A percentile compares a stretch with the other conserved stretches of the same genome.
Evolutionary conservation across 768 basidiomycete species (phyloP).

Genomic region (Chalciporus piperatus): DNA sequence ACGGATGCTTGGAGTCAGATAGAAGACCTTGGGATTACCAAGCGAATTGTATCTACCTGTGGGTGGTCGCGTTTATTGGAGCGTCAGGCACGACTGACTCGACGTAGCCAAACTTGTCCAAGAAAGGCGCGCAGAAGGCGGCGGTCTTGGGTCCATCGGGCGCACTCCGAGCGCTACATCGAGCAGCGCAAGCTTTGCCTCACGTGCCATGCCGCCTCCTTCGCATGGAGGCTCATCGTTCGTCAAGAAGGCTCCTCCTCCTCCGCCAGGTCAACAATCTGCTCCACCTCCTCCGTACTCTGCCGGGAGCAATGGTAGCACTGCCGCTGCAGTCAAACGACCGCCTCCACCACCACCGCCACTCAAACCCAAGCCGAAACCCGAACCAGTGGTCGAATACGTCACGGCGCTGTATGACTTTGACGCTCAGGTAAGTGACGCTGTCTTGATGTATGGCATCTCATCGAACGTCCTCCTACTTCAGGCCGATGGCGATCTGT

Average conservation of each 20-base stretch:
- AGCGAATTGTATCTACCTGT: slow-evolving; percentile 86
- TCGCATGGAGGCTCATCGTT: slow-evolving; percentile 27
- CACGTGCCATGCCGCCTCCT: slow-evolving; percentile 26
- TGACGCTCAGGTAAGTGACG: slow-evolving; percentile 65
- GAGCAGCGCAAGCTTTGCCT: slow-evolving; percentile 25
- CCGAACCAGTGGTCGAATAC: slow-evolving; percentile 59
- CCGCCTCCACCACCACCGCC: slow-evolving; percentile 92
- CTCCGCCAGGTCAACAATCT: slow-evolving; percentile 26
- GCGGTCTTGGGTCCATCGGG: slow-evolving; percentile 36
- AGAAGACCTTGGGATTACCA: slow-evolving; percentile 77
- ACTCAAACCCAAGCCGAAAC: slow-evolving; percentile 83
- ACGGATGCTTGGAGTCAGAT: slow-evolving; percentile 78
- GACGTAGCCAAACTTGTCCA: slow-evolving; percentile 66
- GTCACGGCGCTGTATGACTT: slow-evolving; percentile 96
- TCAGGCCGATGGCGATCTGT: slow-evolving; percentile 88
- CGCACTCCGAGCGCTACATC: slow-evolving; percentile 28
- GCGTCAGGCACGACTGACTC: slow-evolving; percentile 7
- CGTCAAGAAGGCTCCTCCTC: slow-evolving; percentile 43
- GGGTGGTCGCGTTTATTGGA: slow-evolving; percentile 29
- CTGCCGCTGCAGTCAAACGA: slow-evolving; percentile 44
- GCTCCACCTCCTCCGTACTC: slow-evolving; percentile 46
- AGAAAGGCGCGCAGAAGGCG: slow-evolving; percentile 38
- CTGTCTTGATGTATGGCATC: not conserved
- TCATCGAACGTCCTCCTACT: not conserved
- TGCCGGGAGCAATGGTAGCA: slow-evolving; percentile 15